Percentiles rank a stretch among this genome's conserved stretches.
Evolutionary conservation across 139 green algal genomes (phyloP).

Genomic region (Spirogloea muscicola): DNA sequence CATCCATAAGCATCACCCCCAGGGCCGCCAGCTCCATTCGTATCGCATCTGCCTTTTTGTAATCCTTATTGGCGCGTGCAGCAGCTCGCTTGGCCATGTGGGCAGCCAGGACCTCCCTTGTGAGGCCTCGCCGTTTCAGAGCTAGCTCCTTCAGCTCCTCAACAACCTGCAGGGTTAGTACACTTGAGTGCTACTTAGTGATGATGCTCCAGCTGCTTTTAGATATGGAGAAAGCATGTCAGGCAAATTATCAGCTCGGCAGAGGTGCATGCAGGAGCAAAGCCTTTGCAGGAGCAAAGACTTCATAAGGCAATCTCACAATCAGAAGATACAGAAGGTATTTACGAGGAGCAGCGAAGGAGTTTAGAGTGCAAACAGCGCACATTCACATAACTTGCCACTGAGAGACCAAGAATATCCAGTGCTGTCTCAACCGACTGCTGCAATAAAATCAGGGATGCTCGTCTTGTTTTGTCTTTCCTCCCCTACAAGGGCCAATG

Average conservation of each 20-base stretch:
- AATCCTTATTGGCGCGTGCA: conserved; percentile 75
- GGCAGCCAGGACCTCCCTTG: conserved; percentile 58
- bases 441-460: conserved; percentile 9
- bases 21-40: conserved; percentile 32
- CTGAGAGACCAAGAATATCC: neutral
- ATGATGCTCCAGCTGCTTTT: too few species aligned
- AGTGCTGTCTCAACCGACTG: neutral
- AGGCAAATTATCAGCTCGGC: too few species aligned
- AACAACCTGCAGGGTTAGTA: conserved; percentile 54
- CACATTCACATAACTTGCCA: neutral
- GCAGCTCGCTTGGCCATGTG: conserved; percentile 32
- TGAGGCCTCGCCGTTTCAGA: conserved; percentile 68
- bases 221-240: too few species aligned
- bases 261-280: too few species aligned
- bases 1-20: conserved; percentile 49
- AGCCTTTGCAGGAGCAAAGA: too few species aligned
- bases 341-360: too few species aligned
- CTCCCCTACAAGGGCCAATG: conserved; percentile 5
- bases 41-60: conserved; percentile 43
- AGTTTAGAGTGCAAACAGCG: too few species aligned
- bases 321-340: too few species aligned
- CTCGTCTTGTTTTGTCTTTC: conserved; percentile 13
- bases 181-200: too few species aligned
- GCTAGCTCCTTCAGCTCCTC: conserved; percentile 64
- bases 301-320: too few species aligned